phyloP scores from a whole-genome alignment of 345 rosid genomes.

The Xanthoceras sorbifolium region DNA sequence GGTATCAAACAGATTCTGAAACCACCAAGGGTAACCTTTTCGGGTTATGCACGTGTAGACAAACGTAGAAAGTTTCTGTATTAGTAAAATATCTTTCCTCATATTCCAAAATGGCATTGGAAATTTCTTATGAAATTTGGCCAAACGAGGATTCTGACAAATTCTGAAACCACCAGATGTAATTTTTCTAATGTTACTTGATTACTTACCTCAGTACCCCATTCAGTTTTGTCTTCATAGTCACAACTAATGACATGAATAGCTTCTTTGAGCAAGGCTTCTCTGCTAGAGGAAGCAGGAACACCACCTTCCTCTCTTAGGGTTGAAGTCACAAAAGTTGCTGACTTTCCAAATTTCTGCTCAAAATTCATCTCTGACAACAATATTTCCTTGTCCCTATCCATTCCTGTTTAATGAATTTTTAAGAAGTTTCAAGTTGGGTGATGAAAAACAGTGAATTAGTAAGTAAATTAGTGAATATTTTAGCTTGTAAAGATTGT shows the following conservation, averaged over 20 bases:
- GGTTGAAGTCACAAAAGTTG: slow-evolving; percentile 87
- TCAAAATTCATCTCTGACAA: slow-evolving; percentile 93
- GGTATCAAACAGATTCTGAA: no score
- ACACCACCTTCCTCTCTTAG: slow-evolving; percentile 91
- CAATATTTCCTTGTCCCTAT: slow-evolving; percentile 70
- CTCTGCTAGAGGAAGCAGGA: slow-evolving; percentile 95
- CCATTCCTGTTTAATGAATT: slow-evolving; percentile 36
- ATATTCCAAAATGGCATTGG: no score
- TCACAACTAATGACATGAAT: slow-evolving; percentile 96
- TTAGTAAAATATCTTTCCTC: no score
- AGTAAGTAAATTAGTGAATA: slow-evolving; percentile 6
- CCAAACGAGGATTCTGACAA: no score
- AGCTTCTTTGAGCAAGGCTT: slow-evolving; percentile 92
- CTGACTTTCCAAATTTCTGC: slow-evolving; percentile 84
- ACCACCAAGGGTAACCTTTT: no score
- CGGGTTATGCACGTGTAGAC: no score
- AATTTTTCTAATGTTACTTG: no score
- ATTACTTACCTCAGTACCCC: slow-evolving; percentile 83
- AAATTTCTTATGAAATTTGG: no score
- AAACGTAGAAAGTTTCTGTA: no score
- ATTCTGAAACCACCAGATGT: background rate
- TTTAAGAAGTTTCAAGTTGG: background rate
- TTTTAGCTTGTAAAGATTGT: background rate
- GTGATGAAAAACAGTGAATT: background rate
- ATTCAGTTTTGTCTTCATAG: slow-evolving; percentile 94